Evolutionary conservation across 805 yeast species (phyloP).

Genomic region (Teunomyces kruisii): DNA sequence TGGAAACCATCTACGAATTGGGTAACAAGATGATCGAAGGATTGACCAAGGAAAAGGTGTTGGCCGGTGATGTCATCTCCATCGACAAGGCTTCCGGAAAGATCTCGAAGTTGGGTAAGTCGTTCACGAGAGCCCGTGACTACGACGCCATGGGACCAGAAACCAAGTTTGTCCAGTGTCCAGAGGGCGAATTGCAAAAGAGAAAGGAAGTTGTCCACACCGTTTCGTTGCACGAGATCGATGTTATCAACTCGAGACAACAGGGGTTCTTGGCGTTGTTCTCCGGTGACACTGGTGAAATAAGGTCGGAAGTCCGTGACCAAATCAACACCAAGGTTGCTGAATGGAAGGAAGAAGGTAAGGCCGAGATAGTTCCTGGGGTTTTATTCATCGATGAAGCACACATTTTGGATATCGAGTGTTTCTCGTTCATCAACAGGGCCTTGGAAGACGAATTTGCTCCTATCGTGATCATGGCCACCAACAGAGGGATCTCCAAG

Average conservation of each 20-base stretch:
- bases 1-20: slow-evolving; percentile 96
- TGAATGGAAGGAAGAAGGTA: slow-evolving; percentile 98
- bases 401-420: slow-evolving; percentile 96
- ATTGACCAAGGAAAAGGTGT: slow-evolving; percentile 87
- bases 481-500: slow-evolving; percentile 91
- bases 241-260: slow-evolving; percentile 94
- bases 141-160: slow-evolving; percentile 99
- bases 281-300: slow-evolving; percentile 97
- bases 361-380: slow-evolving; percentile 97
- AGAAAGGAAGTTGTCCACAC: slow-evolving; percentile 96
- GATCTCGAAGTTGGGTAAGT: slow-evolving; percentile 90
- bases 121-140: slow-evolving; percentile 94
- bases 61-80: slow-evolving; percentile 95
- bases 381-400: slow-evolving; percentile 97
- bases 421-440: slow-evolving; percentile 91
- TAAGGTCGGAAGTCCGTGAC: slow-evolving; percentile 90
- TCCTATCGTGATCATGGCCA: slow-evolving; percentile 97
- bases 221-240: slow-evolving; percentile 96
- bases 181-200: slow-evolving; percentile 97
- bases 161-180: slow-evolving; percentile 95
- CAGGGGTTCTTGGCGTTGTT: slow-evolving; percentile 96
- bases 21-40: slow-evolving; percentile 95
- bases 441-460: slow-evolving; percentile 96
- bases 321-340: slow-evolving; percentile 96
- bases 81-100: slow-evolving; percentile 96